Base-by-base conservation (phyloP, 192 early-diverging fungal species). In the Umbelopsis sp. region DNA sequence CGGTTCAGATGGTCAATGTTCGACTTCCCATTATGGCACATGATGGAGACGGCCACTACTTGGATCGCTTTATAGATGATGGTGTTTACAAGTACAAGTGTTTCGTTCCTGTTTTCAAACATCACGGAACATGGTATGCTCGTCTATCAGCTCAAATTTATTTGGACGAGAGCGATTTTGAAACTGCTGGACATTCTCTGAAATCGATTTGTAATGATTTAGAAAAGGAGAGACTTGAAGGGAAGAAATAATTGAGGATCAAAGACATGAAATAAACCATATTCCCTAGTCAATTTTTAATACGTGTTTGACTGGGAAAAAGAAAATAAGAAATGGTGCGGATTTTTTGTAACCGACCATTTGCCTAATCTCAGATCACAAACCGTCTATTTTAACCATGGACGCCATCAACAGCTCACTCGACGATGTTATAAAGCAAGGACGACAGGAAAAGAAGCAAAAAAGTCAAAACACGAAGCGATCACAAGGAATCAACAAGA, bases 1-100 rank as follows among this genome's bases (percentile, higher is more conserved):
- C 82, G 11, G 79, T 66, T 27, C 55, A 76, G 5, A 91, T 91
- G 89, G 83, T 86, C 47, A 91, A 90, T 67, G 75, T 91, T 25
- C 73, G 77, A 10, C 47, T 90, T 1, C 89, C 89, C 8, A 35
- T 82, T 12, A 68, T 72, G 33, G 33, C 75, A 9, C 49, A 74
- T 13, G 64, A 79, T 18, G 58, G 73, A 16, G 69, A 74, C 51
- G 71, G 55, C 70, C 27, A 74, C 41, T 37, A 70, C 0, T 25
- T 48, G 37, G 15, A 46, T 0, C 21, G 46, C 11, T 49, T 72
- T 27, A 48, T 81, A 12, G 61, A 73, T 16, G 48, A 80, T 15
- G 46, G 82, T 25, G 20, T 86, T 27, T 76, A 80, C 67, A 75
- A 78, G 21, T 74, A 82, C 49, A 78, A 85, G 30, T 67, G 80